A percentile compares a stretch with the other conserved stretches of the same genome.
Evolutionary conservation across 768 basidiomycete genomes (phyloP).

Genomic region (Melanogaster broomeanus): DNA sequence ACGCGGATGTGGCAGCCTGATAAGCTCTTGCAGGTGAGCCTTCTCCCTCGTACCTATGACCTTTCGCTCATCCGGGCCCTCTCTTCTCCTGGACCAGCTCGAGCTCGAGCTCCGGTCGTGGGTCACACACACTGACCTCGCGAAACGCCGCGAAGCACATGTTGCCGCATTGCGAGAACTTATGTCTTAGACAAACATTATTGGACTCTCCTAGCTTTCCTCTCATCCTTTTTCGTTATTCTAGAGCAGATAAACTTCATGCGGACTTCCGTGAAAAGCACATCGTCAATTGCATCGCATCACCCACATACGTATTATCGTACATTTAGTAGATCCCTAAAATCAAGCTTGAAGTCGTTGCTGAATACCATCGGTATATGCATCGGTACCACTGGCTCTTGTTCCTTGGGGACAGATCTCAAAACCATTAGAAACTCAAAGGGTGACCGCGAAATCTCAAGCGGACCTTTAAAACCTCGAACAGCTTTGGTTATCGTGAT

Average conservation of each 20-base stretch:
- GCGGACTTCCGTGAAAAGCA: background rate
- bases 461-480: too few species aligned
- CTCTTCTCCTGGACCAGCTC: slow-evolving; percentile 34
- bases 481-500: too few species aligned
- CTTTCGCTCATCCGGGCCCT: background rate
- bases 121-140: slow-evolving; percentile 56
- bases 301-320: slow-evolving; percentile 2
- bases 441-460: too few species aligned
- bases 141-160: slow-evolving; percentile 54
- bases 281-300: background rate
- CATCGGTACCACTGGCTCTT: too few species aligned
- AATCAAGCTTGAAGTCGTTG: background rate
- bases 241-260: slow-evolving; percentile 14
- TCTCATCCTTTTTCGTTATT: background rate
- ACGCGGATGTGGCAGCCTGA: slow-evolving; percentile 94
- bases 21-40: slow-evolving; percentile 76
- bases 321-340: background rate
- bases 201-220: too few species aligned
- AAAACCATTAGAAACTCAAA: too few species aligned
- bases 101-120: slow-evolving; percentile 58
- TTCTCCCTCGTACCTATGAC: background rate
- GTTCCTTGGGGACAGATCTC: too few species aligned
- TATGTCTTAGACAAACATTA: slow-evolving; percentile 25
- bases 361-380: too few species aligned
- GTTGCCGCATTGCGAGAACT: slow-evolving; percentile 46